phyloP scores from a whole-genome alignment of 2,329 filamentous ascomycete genomes.

The Aspergillus awamori region DNA sequence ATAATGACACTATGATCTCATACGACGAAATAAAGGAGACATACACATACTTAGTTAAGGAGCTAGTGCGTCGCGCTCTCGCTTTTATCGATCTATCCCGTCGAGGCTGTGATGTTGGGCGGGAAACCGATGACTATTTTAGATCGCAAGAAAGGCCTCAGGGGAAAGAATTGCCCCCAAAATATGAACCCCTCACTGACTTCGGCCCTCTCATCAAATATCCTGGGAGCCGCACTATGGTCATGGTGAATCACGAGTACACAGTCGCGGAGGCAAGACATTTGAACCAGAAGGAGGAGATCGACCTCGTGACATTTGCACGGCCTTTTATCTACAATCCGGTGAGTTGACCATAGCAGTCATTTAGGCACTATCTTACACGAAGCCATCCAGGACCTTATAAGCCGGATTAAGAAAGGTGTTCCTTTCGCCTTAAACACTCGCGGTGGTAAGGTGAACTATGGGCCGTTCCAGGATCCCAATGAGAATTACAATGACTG shows the following conservation, averaged over 20 bases:
- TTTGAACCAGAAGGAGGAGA: no score
- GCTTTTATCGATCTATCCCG: constrained; percentile 20
- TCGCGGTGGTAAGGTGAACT: no score
- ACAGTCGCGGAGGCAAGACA: constrained; percentile 24
- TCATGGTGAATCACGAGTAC: constrained; percentile 33
- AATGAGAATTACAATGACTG: no score
- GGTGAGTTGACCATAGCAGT: no score
- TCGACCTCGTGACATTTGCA: no score
- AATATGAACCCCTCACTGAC: constrained; percentile 24
- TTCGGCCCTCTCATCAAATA: constrained; percentile 32
- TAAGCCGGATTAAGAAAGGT: no score
- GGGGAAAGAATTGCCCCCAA: constrained; percentile 16
- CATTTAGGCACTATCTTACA: no score
- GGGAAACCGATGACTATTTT: constrained; percentile 6
- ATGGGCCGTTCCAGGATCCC: no score
- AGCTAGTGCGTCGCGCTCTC: constrained; percentile 13
- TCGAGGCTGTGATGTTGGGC: constrained; percentile 14
- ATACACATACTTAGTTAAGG: not conserved
- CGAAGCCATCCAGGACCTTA: no score
- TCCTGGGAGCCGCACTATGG: constrained; percentile 26
- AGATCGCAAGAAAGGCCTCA: not conserved
- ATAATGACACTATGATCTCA: constrained; percentile 22
- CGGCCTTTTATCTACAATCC: no score
- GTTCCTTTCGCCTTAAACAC: no score
- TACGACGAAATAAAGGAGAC: constrained; percentile 22